These are phyloP conservation scores for Giardia duodenalis DNA, from an alignment of 208 protist genomes.

Conservation along the genomic window DNA sequence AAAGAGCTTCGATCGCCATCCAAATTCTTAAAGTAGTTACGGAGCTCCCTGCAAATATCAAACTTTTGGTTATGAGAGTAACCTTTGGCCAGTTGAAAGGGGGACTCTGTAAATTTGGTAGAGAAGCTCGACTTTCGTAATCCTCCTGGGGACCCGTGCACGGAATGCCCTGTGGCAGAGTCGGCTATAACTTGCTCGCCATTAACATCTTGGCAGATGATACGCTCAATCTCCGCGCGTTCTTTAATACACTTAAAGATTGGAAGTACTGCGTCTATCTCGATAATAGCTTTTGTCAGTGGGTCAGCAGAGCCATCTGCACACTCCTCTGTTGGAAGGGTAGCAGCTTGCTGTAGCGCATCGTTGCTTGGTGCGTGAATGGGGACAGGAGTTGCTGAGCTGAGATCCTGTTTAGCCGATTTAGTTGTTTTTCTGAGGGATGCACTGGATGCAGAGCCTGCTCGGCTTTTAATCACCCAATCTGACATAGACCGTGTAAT, in stretches of 20 bases:
- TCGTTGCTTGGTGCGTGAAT: not conserved
- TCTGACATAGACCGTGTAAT: not conserved
- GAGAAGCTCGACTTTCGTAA: too few species aligned
- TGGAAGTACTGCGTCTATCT: not conserved
- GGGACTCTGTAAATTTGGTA: too few species aligned
- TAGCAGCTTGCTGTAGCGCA: not conserved
- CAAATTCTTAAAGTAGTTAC: not conserved
- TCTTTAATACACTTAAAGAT: constrained; percentile 28
- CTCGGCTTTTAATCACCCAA: not conserved
- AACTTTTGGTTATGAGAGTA: not conserved
- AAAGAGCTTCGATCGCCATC: not conserved
- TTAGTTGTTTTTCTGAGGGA: not conserved
- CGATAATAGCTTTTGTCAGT: not conserved
- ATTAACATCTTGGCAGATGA: not conserved
- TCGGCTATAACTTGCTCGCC: not conserved
- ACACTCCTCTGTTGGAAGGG: too few species aligned
- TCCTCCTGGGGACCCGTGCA: too few species aligned
- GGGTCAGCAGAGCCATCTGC: too few species aligned
- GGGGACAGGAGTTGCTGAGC: not conserved
- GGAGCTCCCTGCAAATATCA: not conserved
- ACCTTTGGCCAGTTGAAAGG: not conserved
- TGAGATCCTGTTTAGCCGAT: not conserved
- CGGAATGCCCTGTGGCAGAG: not conserved
- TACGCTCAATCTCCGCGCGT: not conserved
- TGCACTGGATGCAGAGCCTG: not conserved